These are phyloP conservation scores for Jatropha podagrica DNA, from an alignment of 441 rosid genomes.

Conservation along the genomic window DNA sequence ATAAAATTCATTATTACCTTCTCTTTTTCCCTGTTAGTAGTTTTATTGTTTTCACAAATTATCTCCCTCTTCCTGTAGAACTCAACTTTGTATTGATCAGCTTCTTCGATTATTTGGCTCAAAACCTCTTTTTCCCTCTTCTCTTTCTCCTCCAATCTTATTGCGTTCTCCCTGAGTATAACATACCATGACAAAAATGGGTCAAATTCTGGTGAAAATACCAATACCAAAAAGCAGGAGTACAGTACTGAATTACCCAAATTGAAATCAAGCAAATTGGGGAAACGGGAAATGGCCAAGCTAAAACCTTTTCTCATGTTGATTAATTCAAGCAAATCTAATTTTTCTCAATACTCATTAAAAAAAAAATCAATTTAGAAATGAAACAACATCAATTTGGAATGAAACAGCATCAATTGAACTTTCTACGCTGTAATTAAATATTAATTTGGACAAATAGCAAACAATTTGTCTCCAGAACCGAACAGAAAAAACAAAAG, in stretches of 20 bases:
- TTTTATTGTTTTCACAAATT: constrained; percentile 57
- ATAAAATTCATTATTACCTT: constrained; percentile 38
- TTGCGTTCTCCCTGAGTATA: constrained; percentile 53
- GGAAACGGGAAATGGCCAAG: background rate
- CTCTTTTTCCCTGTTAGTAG: constrained; percentile 68
- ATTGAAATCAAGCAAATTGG: background rate
- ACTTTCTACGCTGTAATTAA: background rate
- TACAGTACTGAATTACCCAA: background rate
- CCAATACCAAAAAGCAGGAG: background rate
- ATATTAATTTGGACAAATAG: background rate
- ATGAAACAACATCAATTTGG: background rate
- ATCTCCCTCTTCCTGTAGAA: constrained; percentile 58
- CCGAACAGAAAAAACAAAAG: background rate
- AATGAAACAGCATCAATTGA: too few species aligned
- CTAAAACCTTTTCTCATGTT: background rate
- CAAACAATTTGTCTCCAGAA: background rate
- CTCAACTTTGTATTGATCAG: constrained; percentile 58
- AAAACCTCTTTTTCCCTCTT: constrained; percentile 61
- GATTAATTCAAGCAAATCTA: background rate
- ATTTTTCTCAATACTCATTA: background rate
- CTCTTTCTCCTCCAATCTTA: constrained; percentile 73
- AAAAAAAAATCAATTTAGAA: background rate
- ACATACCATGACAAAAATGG: background rate
- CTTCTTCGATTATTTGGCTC: constrained; percentile 62
- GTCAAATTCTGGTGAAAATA: background rate